Percentiles rank a stretch among this genome's conserved stretches.
Evolutionary conservation across 495 filamentous ascomycete genomes (phyloP).

Genomic region (Delitschia confertaspora): DNA sequence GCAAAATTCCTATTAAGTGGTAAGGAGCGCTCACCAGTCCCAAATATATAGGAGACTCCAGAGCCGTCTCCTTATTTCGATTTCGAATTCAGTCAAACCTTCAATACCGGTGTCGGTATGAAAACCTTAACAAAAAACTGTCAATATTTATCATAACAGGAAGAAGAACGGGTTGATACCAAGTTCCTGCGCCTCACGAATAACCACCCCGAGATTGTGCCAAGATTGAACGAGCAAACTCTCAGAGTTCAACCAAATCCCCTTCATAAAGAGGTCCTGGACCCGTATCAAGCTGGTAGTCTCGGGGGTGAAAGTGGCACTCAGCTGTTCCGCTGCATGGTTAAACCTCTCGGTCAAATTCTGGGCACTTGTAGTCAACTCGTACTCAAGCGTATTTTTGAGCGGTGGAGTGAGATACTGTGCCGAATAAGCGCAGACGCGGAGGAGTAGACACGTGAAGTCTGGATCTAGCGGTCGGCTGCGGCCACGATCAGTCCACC

Average conservation of each 20-base stretch:
- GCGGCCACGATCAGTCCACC: constrained; percentile 38
- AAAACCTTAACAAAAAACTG: constrained; percentile 34
- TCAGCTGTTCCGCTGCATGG: constrained; percentile 39
- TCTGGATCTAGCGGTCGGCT: constrained; percentile 35
- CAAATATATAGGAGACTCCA: constrained; percentile 39
- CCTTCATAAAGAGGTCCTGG: constrained; percentile 46
- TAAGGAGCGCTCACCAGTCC: constrained; percentile 24
- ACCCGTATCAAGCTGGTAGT: constrained; percentile 43
- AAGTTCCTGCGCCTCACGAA: constrained; percentile 46
- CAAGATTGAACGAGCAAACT: constrained; percentile 46
- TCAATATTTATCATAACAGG: not conserved
- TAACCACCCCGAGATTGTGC: constrained; percentile 41
- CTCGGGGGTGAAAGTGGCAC: constrained; percentile 39
- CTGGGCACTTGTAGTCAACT: constrained; percentile 37
- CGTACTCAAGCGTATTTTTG: constrained; percentile 40
- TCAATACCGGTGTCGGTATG: constrained; percentile 37
- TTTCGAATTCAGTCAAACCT: constrained; percentile 38
- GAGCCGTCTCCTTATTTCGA: constrained; percentile 35
- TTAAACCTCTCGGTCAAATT: constrained; percentile 39
- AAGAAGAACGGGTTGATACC: constrained; percentile 27
- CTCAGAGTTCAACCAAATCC: constrained; percentile 46
- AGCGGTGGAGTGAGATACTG: constrained; percentile 38
- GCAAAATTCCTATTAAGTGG: not conserved
- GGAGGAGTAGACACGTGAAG: constrained; percentile 45
- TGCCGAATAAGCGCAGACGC: constrained; percentile 44